Evolutionary conservation across 495 filamentous ascomycete genomes (phyloP).

Genomic region (Glutinoglossum americanum): DNA sequence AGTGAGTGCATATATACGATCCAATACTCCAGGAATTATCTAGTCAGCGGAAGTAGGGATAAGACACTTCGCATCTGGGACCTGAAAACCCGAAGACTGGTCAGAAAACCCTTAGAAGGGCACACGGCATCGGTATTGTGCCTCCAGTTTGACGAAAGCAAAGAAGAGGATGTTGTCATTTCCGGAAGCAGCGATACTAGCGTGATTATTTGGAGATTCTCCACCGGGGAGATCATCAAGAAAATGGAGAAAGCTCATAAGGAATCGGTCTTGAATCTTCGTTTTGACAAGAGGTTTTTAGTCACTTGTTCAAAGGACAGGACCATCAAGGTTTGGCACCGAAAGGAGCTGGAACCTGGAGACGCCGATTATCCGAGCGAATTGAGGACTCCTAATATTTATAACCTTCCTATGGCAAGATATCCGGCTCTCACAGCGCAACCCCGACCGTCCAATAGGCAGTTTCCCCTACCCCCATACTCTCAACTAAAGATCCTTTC

Average conservation of each 20-base stretch:
- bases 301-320: slow-evolving; percentile 97
- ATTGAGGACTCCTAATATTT: slow-evolving; percentile 22
- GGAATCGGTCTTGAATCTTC: slow-evolving; percentile 87
- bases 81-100: slow-evolving; percentile 54
- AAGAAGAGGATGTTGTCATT: slow-evolving; percentile 75
- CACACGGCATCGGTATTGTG: slow-evolving; percentile 81
- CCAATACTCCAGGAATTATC: slow-evolving; percentile 61
- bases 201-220: slow-evolving; percentile 84
- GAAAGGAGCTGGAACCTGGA: slow-evolving; percentile 40
- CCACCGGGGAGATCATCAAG: slow-evolving; percentile 61
- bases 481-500: slow-evolving; percentile 56
- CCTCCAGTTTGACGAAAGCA: slow-evolving; percentile 86
- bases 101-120: slow-evolving; percentile 45
- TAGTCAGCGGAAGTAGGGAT: slow-evolving; percentile 88
- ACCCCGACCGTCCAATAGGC: slow-evolving; percentile 16
- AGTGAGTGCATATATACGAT: slow-evolving; percentile 88
- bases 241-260: slow-evolving; percentile 52
- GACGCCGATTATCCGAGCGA: slow-evolving; percentile 43
- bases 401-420: slow-evolving; percentile 27
- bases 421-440: slow-evolving; percentile 13
- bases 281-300: slow-evolving; percentile 74
- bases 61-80: slow-evolving; percentile 80
- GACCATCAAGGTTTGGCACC: slow-evolving; percentile 87
- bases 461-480: slow-evolving; percentile 34
- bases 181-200: slow-evolving; percentile 81